Evolutionary conservation across 225 moss, liverwort and hornwort species (phyloP).

Genomic region (Thuidium tamariscinum): DNA sequence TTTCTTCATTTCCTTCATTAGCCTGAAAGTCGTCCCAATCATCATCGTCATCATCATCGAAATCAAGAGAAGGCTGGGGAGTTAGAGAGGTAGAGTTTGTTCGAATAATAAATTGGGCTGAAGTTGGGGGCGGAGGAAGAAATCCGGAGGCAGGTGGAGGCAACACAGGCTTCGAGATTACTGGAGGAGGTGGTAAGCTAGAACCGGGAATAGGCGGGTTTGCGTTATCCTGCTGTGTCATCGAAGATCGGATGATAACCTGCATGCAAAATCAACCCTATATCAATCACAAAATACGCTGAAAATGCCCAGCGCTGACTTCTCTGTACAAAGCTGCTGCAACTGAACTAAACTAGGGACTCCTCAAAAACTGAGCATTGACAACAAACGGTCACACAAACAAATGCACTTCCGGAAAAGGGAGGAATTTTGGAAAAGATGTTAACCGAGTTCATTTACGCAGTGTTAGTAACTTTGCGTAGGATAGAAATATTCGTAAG

Average conservation of each 20-base stretch:
- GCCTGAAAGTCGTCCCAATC: constrained; percentile 98
- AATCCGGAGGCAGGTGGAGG: constrained; percentile 37
- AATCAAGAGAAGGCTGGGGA: constrained; percentile 35
- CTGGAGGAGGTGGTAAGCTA: constrained; percentile 20
- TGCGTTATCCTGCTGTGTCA: constrained; percentile 50
- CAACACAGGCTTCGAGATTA: constrained; percentile 24
- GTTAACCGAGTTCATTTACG: neutral
- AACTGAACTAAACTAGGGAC: neutral
- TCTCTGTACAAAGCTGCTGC: neutral
- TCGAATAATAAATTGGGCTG: constrained; percentile 34
- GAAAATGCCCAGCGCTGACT: neutral
- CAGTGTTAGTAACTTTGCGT: neutral
- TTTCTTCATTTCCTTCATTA: constrained; percentile 32
- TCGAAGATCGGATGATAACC: constrained; percentile 87
- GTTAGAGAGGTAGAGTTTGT: constrained; percentile 24
- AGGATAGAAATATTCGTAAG: neutral
- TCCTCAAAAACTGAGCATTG: neutral
- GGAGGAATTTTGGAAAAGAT: neutral
- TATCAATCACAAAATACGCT: neutral
- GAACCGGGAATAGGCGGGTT: constrained; percentile 22
- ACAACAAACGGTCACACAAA: neutral
- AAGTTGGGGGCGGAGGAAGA: constrained; percentile 57
- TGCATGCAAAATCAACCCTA: constrained; percentile 11
- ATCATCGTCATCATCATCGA: constrained; percentile 59
- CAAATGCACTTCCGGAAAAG: neutral